These are phyloP conservation scores for Neurospora sp. DNA, from an alignment of 495 filamentous ascomycete genomes.

Conservation along the genomic window DNA sequence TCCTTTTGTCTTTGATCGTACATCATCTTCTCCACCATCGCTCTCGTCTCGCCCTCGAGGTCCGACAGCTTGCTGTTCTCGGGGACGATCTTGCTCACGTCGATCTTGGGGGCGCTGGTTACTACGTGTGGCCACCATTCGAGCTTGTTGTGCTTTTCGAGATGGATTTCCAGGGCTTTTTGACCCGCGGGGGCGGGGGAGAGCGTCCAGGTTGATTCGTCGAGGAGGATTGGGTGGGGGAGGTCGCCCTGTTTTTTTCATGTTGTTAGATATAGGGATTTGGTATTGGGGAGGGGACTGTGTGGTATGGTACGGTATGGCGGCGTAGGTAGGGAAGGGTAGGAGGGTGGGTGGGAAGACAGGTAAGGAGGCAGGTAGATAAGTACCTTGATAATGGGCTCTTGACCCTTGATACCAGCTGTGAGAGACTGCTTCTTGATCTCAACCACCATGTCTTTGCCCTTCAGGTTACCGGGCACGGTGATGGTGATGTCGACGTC, in stretches of 20 bases:
- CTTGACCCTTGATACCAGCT: constrained; percentile 80
- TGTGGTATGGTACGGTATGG: background rate
- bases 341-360: background rate
- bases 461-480: constrained; percentile 71
- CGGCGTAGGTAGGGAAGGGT: background rate
- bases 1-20: constrained; percentile 97
- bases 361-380: background rate
- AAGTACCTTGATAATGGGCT: constrained; percentile 71
- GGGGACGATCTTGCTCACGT: constrained; percentile 87
- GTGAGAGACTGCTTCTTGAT: constrained; percentile 70
- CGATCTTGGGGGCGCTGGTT: constrained; percentile 74
- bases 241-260: constrained; percentile 68
- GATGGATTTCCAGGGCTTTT: constrained; percentile 78
- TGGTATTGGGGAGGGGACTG: no score
- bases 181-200: constrained; percentile 50
- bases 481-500: constrained; percentile 72
- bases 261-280: no score
- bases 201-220: constrained; percentile 94
- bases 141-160: constrained; percentile 95
- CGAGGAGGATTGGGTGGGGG: constrained; percentile 64
- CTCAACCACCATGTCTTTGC: constrained; percentile 71
- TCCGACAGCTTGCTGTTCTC: constrained; percentile 85
- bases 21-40: constrained; percentile 99
- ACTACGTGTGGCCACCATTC: constrained; percentile 97
- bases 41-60: constrained; percentile 86